Evolutionary conservation across 176 grass and related monocot species (phyloP).

Genomic region (Rhipidocladum racemiflorum): DNA sequence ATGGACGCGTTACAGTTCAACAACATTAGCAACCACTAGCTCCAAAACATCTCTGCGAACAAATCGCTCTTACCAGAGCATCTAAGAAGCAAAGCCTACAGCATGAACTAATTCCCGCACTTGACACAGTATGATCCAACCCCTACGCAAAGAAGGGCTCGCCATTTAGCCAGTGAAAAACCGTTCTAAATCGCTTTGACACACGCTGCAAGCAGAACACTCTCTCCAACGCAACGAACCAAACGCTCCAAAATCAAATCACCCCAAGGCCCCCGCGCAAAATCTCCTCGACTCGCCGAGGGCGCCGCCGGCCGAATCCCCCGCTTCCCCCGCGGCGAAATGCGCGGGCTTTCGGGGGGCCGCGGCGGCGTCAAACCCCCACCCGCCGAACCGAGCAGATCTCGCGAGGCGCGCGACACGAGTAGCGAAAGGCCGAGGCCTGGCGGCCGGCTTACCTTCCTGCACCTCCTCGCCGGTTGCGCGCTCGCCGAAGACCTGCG

Average conservation of each 20-base stretch:
- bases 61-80: not conserved
- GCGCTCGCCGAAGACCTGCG: slow-evolving; percentile 93
- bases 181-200: not conserved
- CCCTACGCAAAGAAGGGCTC: not conserved
- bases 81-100: not conserved
- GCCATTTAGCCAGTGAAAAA: not conserved
- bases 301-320: not conserved
- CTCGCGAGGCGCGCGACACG: slow-evolving; percentile 18
- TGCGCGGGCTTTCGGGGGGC: not conserved
- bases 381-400: slow-evolving; percentile 30
- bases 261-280: not conserved
- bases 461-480: slow-evolving; percentile 79
- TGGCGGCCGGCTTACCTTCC: slow-evolving; percentile 54
- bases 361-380: not conserved
- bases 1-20: slow-evolving; percentile 1
- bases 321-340: slow-evolving; percentile 14
- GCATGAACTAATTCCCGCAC: not conserved
- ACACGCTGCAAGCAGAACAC: not conserved
- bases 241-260: not conserved
- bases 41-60: not conserved
- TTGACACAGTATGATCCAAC: not conserved
- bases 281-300: slow-evolving; percentile 1
- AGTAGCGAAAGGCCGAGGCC: not conserved
- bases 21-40: not conserved
- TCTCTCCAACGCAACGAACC: not conserved